A percentile compares a stretch with the other conserved stretches of the same genome.
Evolutionary conservation across 1,139 yeast species (phyloP).

Genomic region (Yamadazyma sp.): DNA sequence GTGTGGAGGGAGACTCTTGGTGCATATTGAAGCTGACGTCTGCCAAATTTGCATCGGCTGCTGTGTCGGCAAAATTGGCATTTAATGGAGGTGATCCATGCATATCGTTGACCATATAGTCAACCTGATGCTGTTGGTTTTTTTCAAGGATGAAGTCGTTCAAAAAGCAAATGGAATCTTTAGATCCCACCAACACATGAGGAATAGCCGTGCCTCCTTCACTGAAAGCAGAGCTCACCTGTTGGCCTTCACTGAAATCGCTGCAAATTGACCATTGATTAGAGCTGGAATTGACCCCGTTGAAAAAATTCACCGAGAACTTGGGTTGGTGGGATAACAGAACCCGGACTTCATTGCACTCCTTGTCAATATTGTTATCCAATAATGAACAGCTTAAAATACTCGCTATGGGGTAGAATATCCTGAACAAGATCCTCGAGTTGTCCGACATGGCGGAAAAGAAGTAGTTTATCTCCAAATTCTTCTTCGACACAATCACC

Average conservation of each 20-base stretch:
- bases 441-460: slow-evolving; percentile 68
- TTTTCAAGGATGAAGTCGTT: slow-evolving; percentile 54
- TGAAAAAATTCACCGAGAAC: slow-evolving; percentile 69
- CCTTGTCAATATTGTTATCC: slow-evolving; percentile 45
- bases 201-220: slow-evolving; percentile 53
- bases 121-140: slow-evolving; percentile 21
- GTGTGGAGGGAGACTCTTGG: neutral
- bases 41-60: slow-evolving; percentile 2
- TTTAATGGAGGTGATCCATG: neutral
- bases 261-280: slow-evolving; percentile 84
- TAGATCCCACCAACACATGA: slow-evolving; percentile 55
- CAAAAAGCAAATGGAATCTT: slow-evolving; percentile 51
- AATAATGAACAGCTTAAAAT: slow-evolving; percentile 48
- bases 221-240: slow-evolving; percentile 67
- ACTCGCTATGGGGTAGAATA: slow-evolving; percentile 59
- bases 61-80: neutral
- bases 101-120: slow-evolving; percentile 14
- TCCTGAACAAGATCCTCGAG: slow-evolving; percentile 66
- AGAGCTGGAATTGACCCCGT: slow-evolving; percentile 47
- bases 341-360: slow-evolving; percentile 51
- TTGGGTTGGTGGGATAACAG: slow-evolving; percentile 62
- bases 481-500: slow-evolving; percentile 65
- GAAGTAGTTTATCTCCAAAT: slow-evolving; percentile 70
- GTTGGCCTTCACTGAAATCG: slow-evolving; percentile 80
- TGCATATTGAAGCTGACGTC: neutral